phyloP scores from a whole-genome alignment of 208 protist genomes.

The Crithidia sp. region DNA sequence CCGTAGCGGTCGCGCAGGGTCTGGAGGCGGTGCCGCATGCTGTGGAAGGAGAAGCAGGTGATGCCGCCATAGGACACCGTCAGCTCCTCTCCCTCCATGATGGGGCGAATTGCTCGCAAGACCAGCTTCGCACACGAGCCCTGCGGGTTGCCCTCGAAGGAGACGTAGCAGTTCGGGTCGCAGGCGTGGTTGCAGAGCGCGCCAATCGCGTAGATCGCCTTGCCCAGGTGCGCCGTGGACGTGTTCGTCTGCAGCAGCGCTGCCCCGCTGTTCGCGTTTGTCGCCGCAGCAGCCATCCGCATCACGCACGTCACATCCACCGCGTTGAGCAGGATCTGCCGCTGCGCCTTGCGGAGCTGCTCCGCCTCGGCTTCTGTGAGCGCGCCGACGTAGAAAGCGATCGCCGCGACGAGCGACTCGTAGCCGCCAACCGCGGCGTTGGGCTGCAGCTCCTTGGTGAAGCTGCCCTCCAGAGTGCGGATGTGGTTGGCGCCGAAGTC shows the following conservation, averaged over 20 bases:
- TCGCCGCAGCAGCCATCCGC: constrained; percentile 32
- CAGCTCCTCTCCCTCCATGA: constrained; percentile 81
- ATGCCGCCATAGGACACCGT: constrained; percentile 81
- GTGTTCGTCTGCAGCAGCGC: constrained; percentile 54
- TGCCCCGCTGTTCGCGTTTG: constrained; percentile 29
- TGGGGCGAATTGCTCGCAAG: constrained; percentile 63
- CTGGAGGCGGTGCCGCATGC: constrained; percentile 70
- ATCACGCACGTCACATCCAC: constrained; percentile 67
- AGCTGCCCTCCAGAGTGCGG: constrained; percentile 51
- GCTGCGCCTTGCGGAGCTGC: constrained; percentile 70
- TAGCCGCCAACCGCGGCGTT: constrained; percentile 63
- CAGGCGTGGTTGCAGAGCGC: constrained; percentile 84
- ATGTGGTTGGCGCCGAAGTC: constrained; percentile 49
- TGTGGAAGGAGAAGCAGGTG: constrained; percentile 76
- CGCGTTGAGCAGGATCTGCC: constrained; percentile 72
- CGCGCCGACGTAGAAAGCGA: constrained; percentile 72
- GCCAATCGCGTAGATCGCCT: constrained; percentile 67
- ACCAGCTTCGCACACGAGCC: constrained; percentile 54
- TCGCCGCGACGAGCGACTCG: constrained; percentile 66
- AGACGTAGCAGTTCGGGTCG: constrained; percentile 86
- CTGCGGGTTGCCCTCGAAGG: constrained; percentile 81
- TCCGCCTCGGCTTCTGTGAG: constrained; percentile 61
- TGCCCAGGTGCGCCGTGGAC: constrained; percentile 58
- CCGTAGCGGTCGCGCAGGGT: constrained; percentile 75
- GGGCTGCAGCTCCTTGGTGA: constrained; percentile 64